These are phyloP conservation scores for Eimeria necatrix DNA, from an alignment of 169 alveolate genomes.

Conservation along the genomic window DNA sequence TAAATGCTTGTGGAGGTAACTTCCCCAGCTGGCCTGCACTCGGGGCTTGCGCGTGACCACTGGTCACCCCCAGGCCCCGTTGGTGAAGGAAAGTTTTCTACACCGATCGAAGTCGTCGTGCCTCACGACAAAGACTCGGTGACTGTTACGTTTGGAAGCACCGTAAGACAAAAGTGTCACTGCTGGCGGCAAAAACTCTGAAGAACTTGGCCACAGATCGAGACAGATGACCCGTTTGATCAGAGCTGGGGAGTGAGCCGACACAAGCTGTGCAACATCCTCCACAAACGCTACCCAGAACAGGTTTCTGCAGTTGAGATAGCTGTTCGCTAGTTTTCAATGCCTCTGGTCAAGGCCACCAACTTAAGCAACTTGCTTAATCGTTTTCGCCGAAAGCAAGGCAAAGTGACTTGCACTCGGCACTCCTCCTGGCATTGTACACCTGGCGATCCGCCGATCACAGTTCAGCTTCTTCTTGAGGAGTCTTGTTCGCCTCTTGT, in stretches of 20 bases:
- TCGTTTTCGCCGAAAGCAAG: background rate
- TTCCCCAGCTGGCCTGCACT: background rate
- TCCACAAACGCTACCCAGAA: background rate
- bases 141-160: slow-evolving; percentile 77
- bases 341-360: background rate
- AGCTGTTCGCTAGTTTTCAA: slow-evolving; percentile 71
- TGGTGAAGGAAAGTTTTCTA: slow-evolving; percentile 84
- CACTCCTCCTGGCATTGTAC: background rate
- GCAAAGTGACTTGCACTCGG: slow-evolving; percentile 18
- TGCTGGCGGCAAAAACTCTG: background rate
- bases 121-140: slow-evolving; percentile 77
- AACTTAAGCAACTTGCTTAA: slow-evolving; percentile 53
- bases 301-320: slow-evolving; percentile 83
- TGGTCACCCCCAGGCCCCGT: slow-evolving; percentile 69
- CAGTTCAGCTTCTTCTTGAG: slow-evolving; percentile 45
- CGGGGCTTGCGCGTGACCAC: background rate
- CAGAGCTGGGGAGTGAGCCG: slow-evolving; percentile 84
- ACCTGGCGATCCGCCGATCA: slow-evolving; percentile 17
- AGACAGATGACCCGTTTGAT: slow-evolving; percentile 83
- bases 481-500: slow-evolving; percentile 88
- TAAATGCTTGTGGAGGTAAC: slow-evolving; percentile 83
- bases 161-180: slow-evolving; percentile 11
- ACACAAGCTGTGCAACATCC: background rate
- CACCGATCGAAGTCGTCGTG: slow-evolving; percentile 81
- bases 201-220: slow-evolving; percentile 28